These are phyloP conservation scores for Dryas drummondii DNA, from an alignment of 306 rosid genomes.

Conservation along the genomic window DNA sequence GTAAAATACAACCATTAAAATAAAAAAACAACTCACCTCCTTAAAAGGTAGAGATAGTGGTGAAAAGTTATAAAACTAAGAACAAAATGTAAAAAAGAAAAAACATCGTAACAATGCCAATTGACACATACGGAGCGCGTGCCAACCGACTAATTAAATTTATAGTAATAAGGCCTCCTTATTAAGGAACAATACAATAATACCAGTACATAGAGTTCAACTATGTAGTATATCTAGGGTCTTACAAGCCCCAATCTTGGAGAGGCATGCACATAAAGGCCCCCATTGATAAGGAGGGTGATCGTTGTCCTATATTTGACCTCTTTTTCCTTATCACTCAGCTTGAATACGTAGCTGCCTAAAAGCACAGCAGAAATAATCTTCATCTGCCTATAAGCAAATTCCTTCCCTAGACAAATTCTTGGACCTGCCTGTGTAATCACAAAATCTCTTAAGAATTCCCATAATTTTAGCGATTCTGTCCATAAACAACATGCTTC, in stretches of 20 bases:
- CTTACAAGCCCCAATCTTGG: background rate
- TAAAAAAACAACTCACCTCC: too few relatives aligned
- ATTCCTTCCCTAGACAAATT: slow-evolving; percentile 22
- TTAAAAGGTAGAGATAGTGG: too few relatives aligned
- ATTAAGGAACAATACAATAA: too few relatives aligned
- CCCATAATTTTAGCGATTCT: background rate
- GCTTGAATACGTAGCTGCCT: slow-evolving; percentile 15
- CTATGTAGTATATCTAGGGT: too few relatives aligned
- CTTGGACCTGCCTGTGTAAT: slow-evolving; percentile 23
- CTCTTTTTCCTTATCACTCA: background rate
- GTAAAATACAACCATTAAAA: too few relatives aligned
- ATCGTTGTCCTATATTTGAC: slow-evolving; percentile 18
- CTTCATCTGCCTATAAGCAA: slow-evolving; percentile 10
- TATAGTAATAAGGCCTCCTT: too few relatives aligned
- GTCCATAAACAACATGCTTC: background rate
- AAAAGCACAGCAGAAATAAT: slow-evolving; percentile 10
- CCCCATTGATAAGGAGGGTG: slow-evolving; percentile 25
- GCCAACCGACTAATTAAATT: too few relatives aligned
- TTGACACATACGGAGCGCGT: too few relatives aligned
- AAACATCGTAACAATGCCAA: too few relatives aligned
- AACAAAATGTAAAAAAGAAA: too few relatives aligned
- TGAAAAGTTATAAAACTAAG: too few relatives aligned
- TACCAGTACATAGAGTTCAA: too few relatives aligned
- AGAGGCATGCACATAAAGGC: slow-evolving; percentile 2
- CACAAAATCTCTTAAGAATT: background rate